These are phyloP conservation scores for Colletotrichum tabaci DNA, from an alignment of 2,329 filamentous ascomycete species.

Conservation along the genomic window DNA sequence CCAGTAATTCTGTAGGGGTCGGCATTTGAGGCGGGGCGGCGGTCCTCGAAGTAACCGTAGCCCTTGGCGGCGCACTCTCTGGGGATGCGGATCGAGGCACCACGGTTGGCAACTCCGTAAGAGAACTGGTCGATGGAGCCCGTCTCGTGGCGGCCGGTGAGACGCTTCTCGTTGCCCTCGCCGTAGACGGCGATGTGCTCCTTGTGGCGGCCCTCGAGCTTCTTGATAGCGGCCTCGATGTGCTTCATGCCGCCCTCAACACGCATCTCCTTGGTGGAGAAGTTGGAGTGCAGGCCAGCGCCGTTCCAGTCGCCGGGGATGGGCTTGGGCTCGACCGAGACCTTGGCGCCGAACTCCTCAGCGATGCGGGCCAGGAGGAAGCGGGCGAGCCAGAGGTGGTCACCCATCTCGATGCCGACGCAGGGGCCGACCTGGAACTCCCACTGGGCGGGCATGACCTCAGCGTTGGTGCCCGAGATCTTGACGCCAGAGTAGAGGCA, in stretches of 20 bases:
- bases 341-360: conserved; percentile 96
- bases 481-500: conserved; percentile 79
- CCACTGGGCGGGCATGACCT: conserved; percentile 99
- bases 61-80: conserved; percentile 87
- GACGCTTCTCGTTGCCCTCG: conserved; percentile 94
- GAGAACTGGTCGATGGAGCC: conserved; percentile 93
- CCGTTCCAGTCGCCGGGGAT: conserved; percentile 93
- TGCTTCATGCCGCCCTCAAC: conserved; percentile 91
- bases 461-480: conserved; percentile 98
- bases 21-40: conserved; percentile 80
- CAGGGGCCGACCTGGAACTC: conserved; percentile 98
- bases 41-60: conserved; percentile 95
- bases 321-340: conserved; percentile 96
- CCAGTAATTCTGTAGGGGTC: conserved; percentile 45
- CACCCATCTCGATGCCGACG: conserved; percentile 90
- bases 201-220: conserved; percentile 81
- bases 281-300: conserved; percentile 93
- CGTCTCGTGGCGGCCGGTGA: conserved; percentile 95
- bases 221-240: conserved; percentile 90
- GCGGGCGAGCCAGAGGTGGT: conserved; percentile 91
- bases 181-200: conserved; percentile 96
- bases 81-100: conserved; percentile 93
- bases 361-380: conserved; percentile 91
- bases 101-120: conserved; percentile 96
- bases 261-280: conserved; percentile 91